These are phyloP conservation scores for Leptosphaerulina australis DNA, from an alignment of 2,329 filamentous ascomycete genomes.

Conservation along the genomic window DNA sequence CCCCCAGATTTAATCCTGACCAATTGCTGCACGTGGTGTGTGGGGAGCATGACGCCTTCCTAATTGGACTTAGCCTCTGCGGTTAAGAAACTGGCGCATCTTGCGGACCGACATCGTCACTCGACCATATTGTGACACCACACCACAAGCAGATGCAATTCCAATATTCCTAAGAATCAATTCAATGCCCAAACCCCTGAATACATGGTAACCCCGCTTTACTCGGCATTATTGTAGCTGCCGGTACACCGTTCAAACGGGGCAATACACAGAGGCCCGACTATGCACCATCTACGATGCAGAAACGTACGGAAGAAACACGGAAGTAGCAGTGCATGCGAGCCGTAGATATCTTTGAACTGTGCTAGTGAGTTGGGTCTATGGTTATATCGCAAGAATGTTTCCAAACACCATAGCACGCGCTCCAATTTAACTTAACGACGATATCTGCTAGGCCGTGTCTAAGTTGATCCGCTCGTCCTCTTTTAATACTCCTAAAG, in stretches of 20 bases:
- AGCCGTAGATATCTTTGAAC: no score
- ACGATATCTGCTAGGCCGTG: no score
- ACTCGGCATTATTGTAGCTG: background rate
- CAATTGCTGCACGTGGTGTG: constrained; percentile 24
- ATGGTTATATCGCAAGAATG: no score
- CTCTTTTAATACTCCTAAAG: no score
- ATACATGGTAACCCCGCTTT: constrained; percentile 5
- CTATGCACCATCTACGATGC: constrained; percentile 7
- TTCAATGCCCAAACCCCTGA: background rate
- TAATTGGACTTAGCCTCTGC: constrained; percentile 21
- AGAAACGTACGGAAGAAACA: background rate
- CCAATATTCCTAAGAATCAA: background rate
- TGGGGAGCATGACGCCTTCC: constrained; percentile 22
- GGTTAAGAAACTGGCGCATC: constrained; percentile 1
- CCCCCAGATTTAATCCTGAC: constrained; percentile 24
- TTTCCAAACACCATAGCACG: no score
- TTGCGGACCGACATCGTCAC: constrained; percentile 18
- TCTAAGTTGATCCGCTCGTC: no score
- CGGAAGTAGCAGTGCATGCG: constrained; percentile 4
- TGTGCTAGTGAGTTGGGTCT: no score
- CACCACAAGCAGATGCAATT: constrained; percentile 7
- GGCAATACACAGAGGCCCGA: constrained; percentile 15
- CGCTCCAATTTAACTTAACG: no score
- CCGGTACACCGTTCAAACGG: background rate
- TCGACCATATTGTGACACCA: constrained; percentile 3